Conservation (phyloP, 768 basidiomycete genomes). For the Rubroboletus satanas region DNA sequence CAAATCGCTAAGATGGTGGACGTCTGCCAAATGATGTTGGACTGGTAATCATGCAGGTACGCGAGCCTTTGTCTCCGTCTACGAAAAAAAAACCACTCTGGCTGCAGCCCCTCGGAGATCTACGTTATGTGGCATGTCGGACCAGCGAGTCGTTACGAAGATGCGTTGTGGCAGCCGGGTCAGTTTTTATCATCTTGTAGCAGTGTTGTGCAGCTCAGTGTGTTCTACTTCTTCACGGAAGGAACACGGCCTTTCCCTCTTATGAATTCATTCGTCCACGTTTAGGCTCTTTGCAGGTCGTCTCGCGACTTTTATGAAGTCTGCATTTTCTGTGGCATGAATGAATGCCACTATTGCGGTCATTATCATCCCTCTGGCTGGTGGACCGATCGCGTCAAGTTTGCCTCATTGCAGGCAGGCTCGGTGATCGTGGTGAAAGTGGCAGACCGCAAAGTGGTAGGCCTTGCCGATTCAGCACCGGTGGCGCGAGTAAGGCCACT, state of each 20-base stretch:
- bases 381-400: constrained; percentile 6
- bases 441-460: constrained; percentile 6
- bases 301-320: constrained; percentile 10
- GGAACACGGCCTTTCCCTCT: neutral
- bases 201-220: neutral
- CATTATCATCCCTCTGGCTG: constrained; percentile 1
- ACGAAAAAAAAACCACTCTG: neutral
- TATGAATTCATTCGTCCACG: constrained; percentile 1
- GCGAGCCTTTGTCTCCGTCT: neutral
- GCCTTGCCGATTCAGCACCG: constrained; percentile 2
- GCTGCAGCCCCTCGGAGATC: neutral
- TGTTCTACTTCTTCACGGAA: constrained; percentile 4
- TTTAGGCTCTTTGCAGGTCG: constrained; percentile 7
- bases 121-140: neutral
- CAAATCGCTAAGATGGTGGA: neutral
- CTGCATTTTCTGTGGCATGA: constrained; percentile 2
- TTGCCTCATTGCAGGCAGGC: constrained; percentile 14
- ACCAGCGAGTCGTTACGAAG: neutral
- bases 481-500: neutral
- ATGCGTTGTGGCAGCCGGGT: neutral
- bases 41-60: neutral
- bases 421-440: constrained; percentile 14
- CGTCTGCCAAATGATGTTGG: neutral
- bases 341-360: constrained; percentile 6
- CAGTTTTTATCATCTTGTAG: neutral